phyloP scores from a whole-genome alignment of 2,329 filamentous ascomycete species.

The Huntiella moniliformis region DNA sequence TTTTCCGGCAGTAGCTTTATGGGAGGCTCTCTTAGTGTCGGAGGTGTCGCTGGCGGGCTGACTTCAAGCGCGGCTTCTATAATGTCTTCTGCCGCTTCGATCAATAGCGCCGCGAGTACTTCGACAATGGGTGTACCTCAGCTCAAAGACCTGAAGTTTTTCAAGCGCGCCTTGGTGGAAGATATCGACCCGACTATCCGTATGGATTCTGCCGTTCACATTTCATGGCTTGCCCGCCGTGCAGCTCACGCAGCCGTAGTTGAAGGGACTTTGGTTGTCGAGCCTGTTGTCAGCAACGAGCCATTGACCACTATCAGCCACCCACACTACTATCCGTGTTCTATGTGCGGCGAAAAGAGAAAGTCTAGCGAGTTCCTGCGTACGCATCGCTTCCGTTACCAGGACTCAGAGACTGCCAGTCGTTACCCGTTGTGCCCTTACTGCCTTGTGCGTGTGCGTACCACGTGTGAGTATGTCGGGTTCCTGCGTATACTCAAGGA shows the following conservation, averaged over 20 bases:
- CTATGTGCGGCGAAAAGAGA: slow-evolving; percentile 71
- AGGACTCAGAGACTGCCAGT: slow-evolving; percentile 69
- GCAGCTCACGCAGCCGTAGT: slow-evolving; percentile 68
- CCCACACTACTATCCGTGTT: slow-evolving; percentile 49
- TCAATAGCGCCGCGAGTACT: slow-evolving; percentile 26
- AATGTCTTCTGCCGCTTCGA: slow-evolving; percentile 29
- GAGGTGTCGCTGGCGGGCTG: slow-evolving; percentile 8
- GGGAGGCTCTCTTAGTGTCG: slow-evolving; percentile 32
- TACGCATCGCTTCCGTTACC: slow-evolving; percentile 75
- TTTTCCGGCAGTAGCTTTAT: slow-evolving; percentile 23
- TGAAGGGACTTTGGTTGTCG: slow-evolving; percentile 72
- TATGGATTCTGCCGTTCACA: slow-evolving; percentile 70
- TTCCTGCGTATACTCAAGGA: slow-evolving; percentile 85
- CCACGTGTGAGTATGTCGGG: slow-evolving; percentile 80
- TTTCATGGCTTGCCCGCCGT: slow-evolving; percentile 84
- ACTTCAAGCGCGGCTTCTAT: slow-evolving; percentile 20
- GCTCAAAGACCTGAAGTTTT: slow-evolving; percentile 83
- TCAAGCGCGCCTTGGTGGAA: slow-evolving; percentile 72
- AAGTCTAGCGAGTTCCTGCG: slow-evolving; percentile 53
- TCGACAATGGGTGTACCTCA: slow-evolving; percentile 19
- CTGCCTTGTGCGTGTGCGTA: slow-evolving; percentile 65
- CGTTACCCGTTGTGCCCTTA: slow-evolving; percentile 80
- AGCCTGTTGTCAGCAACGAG: slow-evolving; percentile 53
- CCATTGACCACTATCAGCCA: slow-evolving; percentile 30
- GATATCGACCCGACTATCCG: slow-evolving; percentile 90